These are phyloP conservation scores for Nowakowskiella sp. DNA, from an alignment of 192 early-diverging fungal genomes.

Conservation along the genomic window DNA sequence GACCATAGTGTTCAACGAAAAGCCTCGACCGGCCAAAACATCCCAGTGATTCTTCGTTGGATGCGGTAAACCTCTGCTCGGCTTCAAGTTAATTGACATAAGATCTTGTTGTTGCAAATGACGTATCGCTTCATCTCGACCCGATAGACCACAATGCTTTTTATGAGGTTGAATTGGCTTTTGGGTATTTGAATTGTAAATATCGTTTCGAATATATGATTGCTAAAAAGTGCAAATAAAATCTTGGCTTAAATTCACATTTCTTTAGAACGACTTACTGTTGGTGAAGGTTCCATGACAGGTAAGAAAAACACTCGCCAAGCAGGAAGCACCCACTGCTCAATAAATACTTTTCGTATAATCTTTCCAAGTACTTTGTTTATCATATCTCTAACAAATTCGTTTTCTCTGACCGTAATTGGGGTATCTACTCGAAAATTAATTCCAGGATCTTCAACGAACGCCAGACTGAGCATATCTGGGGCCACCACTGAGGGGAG, in stretches of 20 bases:
- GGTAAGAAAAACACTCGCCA: slow-evolving; percentile 47
- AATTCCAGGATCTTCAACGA: slow-evolving; percentile 46
- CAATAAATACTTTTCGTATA: slow-evolving; percentile 41
- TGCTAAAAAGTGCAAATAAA: not conserved
- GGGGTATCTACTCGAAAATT: slow-evolving; percentile 42
- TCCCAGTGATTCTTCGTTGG: not conserved
- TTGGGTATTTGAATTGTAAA: not conserved
- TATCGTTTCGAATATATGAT: not conserved
- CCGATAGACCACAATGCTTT: not conserved
- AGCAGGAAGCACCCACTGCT: slow-evolving; percentile 48
- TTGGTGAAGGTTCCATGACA: slow-evolving; percentile 38
- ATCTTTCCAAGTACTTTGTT: slow-evolving; percentile 35
- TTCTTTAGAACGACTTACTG: slow-evolving; percentile 11
- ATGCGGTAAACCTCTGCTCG: not conserved
- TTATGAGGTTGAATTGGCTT: not conserved
- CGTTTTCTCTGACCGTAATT: slow-evolving; percentile 39
- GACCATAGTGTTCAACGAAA: not conserved
- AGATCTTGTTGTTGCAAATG: not conserved
- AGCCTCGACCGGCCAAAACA: not conserved
- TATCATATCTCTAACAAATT: slow-evolving; percentile 35
- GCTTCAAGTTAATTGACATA: not conserved
- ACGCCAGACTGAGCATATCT: slow-evolving; percentile 42
- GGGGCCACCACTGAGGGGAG: slow-evolving; percentile 33
- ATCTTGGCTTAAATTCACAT: not conserved
- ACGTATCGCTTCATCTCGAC: not conserved